Evolutionary conservation across 169 alveolate genomes (phyloP), one percentile per base, ranked within the genome.

Genomic region (Babesia ovata): DNA sequence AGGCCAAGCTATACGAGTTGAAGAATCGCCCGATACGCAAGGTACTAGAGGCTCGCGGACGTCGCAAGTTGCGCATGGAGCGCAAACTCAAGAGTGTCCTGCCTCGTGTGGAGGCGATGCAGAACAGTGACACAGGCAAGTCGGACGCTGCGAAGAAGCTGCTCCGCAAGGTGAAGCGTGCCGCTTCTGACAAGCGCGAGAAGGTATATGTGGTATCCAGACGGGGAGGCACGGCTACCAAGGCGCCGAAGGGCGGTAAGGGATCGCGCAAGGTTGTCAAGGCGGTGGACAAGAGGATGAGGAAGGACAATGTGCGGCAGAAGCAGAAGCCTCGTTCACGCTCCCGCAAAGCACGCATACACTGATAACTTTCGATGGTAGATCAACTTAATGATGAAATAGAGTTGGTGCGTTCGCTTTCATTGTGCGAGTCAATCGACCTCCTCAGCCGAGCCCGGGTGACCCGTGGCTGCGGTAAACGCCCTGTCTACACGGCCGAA

Each of bases 1-100:
- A 93, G 76, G 95, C 93, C 79, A 94, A 95, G 85, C 87, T 98
- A 39, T 91, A 94, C 74, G 99, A 94, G 85, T 94, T 95, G 75
- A 96, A 96, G 72, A 94, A 89, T 54, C 88, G 99, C 87, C 99
- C 99, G 52, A 96, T 98, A 62, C 94, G 98, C 83, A 98, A 98
- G 90, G 99, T 96, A 46, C 72, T 93, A 44, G 99, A 97, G 87
- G 99, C 99, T 28, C 94, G 94, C 73, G 96, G 94, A 69, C 92
- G 99, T 81, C 96, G 95, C 87, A 96, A 94, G 93, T 90, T 93
- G 87, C 94, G 95, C 77, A 75, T 94, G 49, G 93, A 95, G 63
- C 94, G 93, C 70, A 93, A 94, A 69, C 86, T 96, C 78, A 94
- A 96, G 74, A 96, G 93, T 77, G 93, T 96, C 14, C 92, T 92